Conservation (phyloP, 148 eudicot species). For the Fagopyrum esculentum region DNA sequence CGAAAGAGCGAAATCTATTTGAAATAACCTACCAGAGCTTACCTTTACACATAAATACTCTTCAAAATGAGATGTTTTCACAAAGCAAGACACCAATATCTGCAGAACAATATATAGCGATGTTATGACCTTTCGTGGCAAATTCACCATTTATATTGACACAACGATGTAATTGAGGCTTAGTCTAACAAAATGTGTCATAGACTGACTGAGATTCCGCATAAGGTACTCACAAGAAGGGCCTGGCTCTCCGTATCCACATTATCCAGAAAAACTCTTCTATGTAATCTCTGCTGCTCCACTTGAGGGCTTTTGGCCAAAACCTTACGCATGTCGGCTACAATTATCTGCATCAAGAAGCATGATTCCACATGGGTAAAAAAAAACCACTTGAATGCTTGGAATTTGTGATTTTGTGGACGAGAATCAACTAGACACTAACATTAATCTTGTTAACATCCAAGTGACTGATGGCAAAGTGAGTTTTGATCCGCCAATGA, state of each 20-base stretch:
- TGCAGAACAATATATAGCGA: slow-evolving; percentile 23
- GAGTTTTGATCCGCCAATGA: slow-evolving; percentile 95
- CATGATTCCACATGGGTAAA: not conserved
- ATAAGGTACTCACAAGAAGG: slow-evolving; percentile 48
- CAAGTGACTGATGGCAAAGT: slow-evolving; percentile 81
- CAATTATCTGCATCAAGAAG: slow-evolving; percentile 50
- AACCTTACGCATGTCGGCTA: slow-evolving; percentile 97
- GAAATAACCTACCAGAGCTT: not conserved
- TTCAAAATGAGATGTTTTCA: slow-evolving; percentile 82
- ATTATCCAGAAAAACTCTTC: slow-evolving; percentile 82
- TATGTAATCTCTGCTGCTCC: slow-evolving; percentile 83
- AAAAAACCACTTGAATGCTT: not conserved
- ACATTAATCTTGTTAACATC: slow-evolving; percentile 82
- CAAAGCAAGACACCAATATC: slow-evolving; percentile 86
- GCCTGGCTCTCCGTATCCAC: slow-evolving; percentile 84
- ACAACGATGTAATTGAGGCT: not conserved
- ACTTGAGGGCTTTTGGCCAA: slow-evolving; percentile 92
- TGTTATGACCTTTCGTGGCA: not conserved
- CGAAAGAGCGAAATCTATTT: not conserved
- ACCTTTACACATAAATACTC: slow-evolving; percentile 92
- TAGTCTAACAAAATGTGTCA: not conserved
- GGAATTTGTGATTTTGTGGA: not conserved
- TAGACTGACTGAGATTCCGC: not conserved
- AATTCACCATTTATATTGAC: not conserved
- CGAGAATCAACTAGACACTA: slow-evolving; percentile 7